Percentiles rank a stretch among this genome's conserved stretches.
Conservation (phyloP, 1,139 yeast genomes). For the Candida buenavistaensis region DNA sequence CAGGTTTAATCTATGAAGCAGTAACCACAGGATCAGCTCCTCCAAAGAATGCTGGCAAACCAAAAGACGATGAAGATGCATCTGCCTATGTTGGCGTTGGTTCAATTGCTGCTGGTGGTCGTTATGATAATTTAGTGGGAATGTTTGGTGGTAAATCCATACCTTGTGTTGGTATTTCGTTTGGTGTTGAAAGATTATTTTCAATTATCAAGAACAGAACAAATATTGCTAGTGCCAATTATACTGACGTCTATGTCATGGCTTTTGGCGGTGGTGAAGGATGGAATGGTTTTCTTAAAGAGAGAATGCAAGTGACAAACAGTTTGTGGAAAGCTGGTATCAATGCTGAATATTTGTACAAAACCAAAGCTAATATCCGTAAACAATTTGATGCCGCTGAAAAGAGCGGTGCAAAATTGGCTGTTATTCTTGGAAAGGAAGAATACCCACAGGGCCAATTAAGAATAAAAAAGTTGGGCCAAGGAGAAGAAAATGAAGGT, state of each 20-base stretch:
- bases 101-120: slow-evolving; percentile 97
- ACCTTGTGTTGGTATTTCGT: slow-evolving; percentile 96
- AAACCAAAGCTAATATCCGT: slow-evolving; percentile 88
- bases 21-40: slow-evolving; percentile 95
- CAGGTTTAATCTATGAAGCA: slow-evolving; percentile 94
- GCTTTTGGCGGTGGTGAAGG: slow-evolving; percentile 98
- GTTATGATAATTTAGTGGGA: slow-evolving; percentile 93
- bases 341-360: slow-evolving; percentile 87
- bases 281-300: slow-evolving; percentile 89
- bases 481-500: slow-evolving; percentile 86
- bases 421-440: slow-evolving; percentile 93
- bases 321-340: slow-evolving; percentile 85
- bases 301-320: slow-evolving; percentile 85
- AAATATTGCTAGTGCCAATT: slow-evolving; percentile 70
- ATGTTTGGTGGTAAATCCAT: slow-evolving; percentile 93
- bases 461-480: slow-evolving; percentile 84
- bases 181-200: slow-evolving; percentile 93
- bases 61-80: slow-evolving; percentile 83
- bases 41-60: slow-evolving; percentile 71
- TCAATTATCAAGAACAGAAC: slow-evolving; percentile 82
- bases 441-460: slow-evolving; percentile 80
- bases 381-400: slow-evolving; percentile 98
- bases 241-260: slow-evolving; percentile 93
- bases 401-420: slow-evolving; percentile 85
- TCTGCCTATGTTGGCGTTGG: slow-evolving; percentile 98